Percentiles rank a stretch among this genome's conserved stretches.
These are phyloP conservation scores for Neofusicoccum ribis DNA, from an alignment of 2,329 filamentous ascomycete genomes.

Conservation along the genomic window DNA sequence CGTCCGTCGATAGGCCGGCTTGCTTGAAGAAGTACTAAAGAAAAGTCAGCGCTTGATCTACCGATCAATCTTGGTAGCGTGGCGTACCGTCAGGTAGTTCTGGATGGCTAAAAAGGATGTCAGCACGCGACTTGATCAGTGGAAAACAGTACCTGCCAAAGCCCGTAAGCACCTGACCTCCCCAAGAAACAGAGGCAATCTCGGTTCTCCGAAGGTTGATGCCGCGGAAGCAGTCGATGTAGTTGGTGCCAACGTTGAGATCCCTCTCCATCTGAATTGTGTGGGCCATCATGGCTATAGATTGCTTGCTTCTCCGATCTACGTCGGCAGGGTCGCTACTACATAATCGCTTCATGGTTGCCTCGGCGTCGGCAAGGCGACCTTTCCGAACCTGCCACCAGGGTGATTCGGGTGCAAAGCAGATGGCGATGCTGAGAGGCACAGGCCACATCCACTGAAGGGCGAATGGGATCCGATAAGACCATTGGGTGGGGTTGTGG, in stretches of 20 bases:
- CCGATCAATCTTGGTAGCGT: not conserved
- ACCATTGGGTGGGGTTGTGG: slow-evolving; percentile 64
- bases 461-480: slow-evolving; percentile 62
- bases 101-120: slow-evolving; percentile 33
- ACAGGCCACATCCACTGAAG: slow-evolving; percentile 76
- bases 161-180: slow-evolving; percentile 46
- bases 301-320: not conserved
- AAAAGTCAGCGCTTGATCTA: not conserved
- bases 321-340: not conserved
- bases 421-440: slow-evolving; percentile 64
- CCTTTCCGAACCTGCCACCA: slow-evolving; percentile 72
- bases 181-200: slow-evolving; percentile 56
- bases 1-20: slow-evolving; percentile 43
- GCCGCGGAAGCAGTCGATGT: slow-evolving; percentile 79
- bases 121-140: not conserved
- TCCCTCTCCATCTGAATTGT: slow-evolving; percentile 76
- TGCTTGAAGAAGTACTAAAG: slow-evolving; percentile 46
- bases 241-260: slow-evolving; percentile 69
- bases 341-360: slow-evolving; percentile 62
- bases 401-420: slow-evolving; percentile 67
- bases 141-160: slow-evolving; percentile 22
- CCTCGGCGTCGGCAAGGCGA: slow-evolving; percentile 63
- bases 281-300: slow-evolving; percentile 81
- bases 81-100: slow-evolving; percentile 39
- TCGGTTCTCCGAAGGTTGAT: slow-evolving; percentile 75